phyloP scores from a whole-genome alignment of 345 rosid genomes.

The Eucalyptus pauciflora region DNA sequence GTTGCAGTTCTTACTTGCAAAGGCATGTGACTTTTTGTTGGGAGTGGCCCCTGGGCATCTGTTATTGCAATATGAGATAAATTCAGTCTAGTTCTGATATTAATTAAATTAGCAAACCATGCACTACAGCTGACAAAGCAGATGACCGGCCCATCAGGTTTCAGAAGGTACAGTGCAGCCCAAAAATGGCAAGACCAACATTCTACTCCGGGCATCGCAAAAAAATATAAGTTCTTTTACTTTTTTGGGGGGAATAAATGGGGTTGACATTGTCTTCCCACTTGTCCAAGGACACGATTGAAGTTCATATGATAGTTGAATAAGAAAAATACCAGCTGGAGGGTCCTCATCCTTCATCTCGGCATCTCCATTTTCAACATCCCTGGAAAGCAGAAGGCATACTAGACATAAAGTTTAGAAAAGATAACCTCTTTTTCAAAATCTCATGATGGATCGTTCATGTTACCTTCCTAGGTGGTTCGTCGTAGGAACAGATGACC shows the following conservation, averaged over 20 bases:
- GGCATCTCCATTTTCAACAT: constrained; percentile 18
- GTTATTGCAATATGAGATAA: neutral
- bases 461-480: neutral
- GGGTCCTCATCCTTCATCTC: constrained; percentile 19
- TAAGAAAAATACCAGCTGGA: neutral
- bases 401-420: neutral
- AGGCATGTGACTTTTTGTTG: constrained; percentile 38
- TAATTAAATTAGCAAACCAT: neutral
- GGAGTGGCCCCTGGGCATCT: constrained; percentile 27
- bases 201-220: neutral
- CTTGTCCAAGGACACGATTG: neutral
- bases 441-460: neutral
- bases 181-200: neutral
- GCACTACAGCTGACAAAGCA: neutral
- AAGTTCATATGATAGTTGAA: neutral
- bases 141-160: neutral
- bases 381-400: constrained; percentile 20
- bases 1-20: constrained; percentile 65
- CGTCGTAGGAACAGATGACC: neutral
- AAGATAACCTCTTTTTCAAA: neutral
- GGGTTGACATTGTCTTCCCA: neutral
- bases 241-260: neutral
- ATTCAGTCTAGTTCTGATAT: neutral
- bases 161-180: neutral
- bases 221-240: neutral